Conservation (phyloP, 2,329 filamentous ascomycete species). For the Furcasterigmium sp. region DNA sequence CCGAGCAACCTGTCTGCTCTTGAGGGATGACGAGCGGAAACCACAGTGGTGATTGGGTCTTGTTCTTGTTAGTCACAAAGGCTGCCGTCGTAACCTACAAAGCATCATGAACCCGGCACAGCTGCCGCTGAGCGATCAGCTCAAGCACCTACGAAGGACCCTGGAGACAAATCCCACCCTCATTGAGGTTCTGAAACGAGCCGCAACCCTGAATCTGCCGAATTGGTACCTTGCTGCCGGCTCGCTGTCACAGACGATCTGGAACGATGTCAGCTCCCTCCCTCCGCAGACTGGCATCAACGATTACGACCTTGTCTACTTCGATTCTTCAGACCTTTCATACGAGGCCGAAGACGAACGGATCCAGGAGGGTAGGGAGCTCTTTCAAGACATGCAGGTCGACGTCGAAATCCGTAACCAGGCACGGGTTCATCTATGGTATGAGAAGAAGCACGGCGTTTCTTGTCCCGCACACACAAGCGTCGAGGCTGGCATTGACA, state of each 20-base stretch:
- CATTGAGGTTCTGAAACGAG: slow-evolving; percentile 18
- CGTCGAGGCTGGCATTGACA: slow-evolving; percentile 24
- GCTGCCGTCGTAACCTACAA: neutral
- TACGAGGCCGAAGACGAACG: slow-evolving; percentile 28
- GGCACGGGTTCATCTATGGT: slow-evolving; percentile 32
- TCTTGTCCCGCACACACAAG: slow-evolving; percentile 22
- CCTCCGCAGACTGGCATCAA: slow-evolving; percentile 25
- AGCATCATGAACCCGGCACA: slow-evolving; percentile 12
- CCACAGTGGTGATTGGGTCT: too few relatives aligned
- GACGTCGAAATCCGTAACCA: slow-evolving; percentile 32
- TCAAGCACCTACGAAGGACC: slow-evolving; percentile 14
- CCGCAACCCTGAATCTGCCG: slow-evolving; percentile 18
- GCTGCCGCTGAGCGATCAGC: slow-evolving; percentile 20
- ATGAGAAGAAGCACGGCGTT: slow-evolving; percentile 22
- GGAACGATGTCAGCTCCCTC: slow-evolving; percentile 23
- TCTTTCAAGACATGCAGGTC: slow-evolving; percentile 23
- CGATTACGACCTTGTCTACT: slow-evolving; percentile 32
- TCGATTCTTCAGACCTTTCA: slow-evolving; percentile 24
- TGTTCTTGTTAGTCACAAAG: too few relatives aligned
- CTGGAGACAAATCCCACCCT: slow-evolving; percentile 22
- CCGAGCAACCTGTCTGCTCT: too few relatives aligned
- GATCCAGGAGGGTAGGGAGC: slow-evolving; percentile 20
- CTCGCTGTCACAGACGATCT: slow-evolving; percentile 30
- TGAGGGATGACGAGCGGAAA: too few relatives aligned
- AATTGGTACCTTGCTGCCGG: slow-evolving; percentile 31